A percentile compares a stretch with the other conserved stretches of the same genome.
phyloP scores from a whole-genome alignment of 148 eudicot genomes.

The Gaultheria prostrata region DNA sequence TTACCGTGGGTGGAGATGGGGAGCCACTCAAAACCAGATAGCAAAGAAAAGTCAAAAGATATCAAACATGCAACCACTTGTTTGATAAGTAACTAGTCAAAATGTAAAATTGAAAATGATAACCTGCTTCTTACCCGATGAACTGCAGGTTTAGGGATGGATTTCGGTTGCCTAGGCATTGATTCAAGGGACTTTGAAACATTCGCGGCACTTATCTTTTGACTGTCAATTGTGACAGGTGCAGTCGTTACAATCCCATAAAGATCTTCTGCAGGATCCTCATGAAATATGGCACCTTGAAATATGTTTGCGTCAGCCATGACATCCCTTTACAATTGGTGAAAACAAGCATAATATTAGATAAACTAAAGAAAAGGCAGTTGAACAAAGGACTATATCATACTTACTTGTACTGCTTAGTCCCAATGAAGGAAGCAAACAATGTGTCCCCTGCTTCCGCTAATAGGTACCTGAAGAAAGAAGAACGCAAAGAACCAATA shows the following conservation, averaged over 20 bases:
- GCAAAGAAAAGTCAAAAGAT: constrained; percentile 9
- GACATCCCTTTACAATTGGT: constrained; percentile 65
- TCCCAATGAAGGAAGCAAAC: constrained; percentile 94
- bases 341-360: constrained; percentile 17
- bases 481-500: constrained; percentile 7
- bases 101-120: constrained; percentile 8
- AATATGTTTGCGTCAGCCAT: constrained; percentile 94
- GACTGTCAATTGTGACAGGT: constrained; percentile 34
- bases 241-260: constrained; percentile 45
- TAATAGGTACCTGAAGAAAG: constrained; percentile 66
- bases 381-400: constrained; percentile 11
- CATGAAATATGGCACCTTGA: constrained; percentile 96
- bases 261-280: constrained; percentile 53
- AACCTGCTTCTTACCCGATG: constrained; percentile 62
- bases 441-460: constrained; percentile 98
- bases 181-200: constrained; percentile 44
- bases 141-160: constrained; percentile 78
- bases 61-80: constrained; percentile 2
- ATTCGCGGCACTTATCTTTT: constrained; percentile 40
- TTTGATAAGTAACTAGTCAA: neutral
- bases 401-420: constrained; percentile 91
- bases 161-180: constrained; percentile 54
- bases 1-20: neutral
- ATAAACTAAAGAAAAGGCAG: constrained; percentile 8
- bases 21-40: neutral